These are phyloP conservation scores for Forsythia viridissima DNA, from an alignment of 257 asterid species.

Conservation along the genomic window DNA sequence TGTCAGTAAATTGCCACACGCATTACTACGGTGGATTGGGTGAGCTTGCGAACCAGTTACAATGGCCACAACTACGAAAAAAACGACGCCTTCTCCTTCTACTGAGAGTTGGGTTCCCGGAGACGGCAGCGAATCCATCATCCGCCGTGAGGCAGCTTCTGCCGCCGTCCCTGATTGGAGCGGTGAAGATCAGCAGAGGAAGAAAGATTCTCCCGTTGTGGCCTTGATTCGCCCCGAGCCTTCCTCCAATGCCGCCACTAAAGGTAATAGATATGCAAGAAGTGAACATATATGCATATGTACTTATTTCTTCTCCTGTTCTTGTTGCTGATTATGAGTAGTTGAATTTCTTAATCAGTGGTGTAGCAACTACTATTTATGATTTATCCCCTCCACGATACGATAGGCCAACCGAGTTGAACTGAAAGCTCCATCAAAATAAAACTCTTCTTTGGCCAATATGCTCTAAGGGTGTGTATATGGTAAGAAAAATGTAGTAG, in stretches of 20 bases:
- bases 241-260: slow-evolving; percentile 41
- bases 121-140: slow-evolving; percentile 22
- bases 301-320: neutral
- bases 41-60: slow-evolving; percentile 72
- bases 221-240: slow-evolving; percentile 46
- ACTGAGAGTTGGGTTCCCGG: slow-evolving; percentile 31
- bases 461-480: no score
- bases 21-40: slow-evolving; percentile 70
- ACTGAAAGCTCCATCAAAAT: neutral
- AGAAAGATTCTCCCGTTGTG: slow-evolving; percentile 36
- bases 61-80: slow-evolving; percentile 93
- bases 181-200: slow-evolving; percentile 34
- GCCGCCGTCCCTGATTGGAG: slow-evolving; percentile 46
- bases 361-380: neutral
- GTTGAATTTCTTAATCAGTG: neutral
- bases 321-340: neutral
- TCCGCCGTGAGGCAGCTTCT: slow-evolving; percentile 48
- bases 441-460: no score
- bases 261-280: slow-evolving; percentile 31
- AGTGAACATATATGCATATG: neutral
- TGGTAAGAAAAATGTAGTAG: no score
- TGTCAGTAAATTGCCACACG: slow-evolving; percentile 65
- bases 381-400: neutral
- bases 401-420: neutral
- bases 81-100: slow-evolving; percentile 49